Evolutionary conservation across 1,139 yeast genomes (phyloP).

Genomic region (Yamadazyma dendronema): DNA sequence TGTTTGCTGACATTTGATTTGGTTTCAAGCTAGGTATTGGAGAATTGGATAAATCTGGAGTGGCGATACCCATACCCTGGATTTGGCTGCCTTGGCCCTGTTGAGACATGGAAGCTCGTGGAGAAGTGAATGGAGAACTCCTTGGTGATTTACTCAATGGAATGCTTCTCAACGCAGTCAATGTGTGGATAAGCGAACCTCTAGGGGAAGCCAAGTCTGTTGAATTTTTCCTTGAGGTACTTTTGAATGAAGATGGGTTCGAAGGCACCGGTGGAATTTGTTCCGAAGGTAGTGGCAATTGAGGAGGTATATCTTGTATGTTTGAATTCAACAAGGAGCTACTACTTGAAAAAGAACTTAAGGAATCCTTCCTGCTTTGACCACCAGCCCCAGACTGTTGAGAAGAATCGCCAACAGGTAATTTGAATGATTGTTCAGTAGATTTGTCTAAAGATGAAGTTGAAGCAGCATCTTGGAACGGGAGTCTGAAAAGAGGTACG

Average conservation of each 20-base stretch:
- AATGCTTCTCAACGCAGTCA: slow-evolving; percentile 42
- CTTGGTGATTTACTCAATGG: slow-evolving; percentile 38
- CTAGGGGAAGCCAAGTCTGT: slow-evolving; percentile 43
- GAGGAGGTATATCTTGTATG: slow-evolving; percentile 52
- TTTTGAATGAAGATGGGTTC: slow-evolving; percentile 32
- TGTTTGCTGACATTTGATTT: slow-evolving; percentile 2
- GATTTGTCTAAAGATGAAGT: slow-evolving; percentile 5
- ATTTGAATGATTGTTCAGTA: slow-evolving; percentile 11
- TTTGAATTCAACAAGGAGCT: slow-evolving; percentile 32
- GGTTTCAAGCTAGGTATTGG: slow-evolving; percentile 24
- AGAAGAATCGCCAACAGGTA: slow-evolving; percentile 9
- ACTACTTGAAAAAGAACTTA: slow-evolving; percentile 27
- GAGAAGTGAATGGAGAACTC: slow-evolving; percentile 47
- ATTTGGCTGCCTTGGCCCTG: slow-evolving; percentile 14
- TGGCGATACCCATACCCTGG: slow-evolving; percentile 8
- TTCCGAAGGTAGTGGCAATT: slow-evolving; percentile 52
- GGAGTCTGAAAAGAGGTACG: slow-evolving; percentile 56
- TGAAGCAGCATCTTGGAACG: slow-evolving; percentile 49
- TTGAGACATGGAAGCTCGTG: slow-evolving; percentile 43
- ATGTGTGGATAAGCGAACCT: slow-evolving; percentile 42
- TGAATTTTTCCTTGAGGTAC: slow-evolving; percentile 36
- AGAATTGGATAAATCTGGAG: slow-evolving; percentile 19
- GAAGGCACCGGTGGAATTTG: slow-evolving; percentile 48
- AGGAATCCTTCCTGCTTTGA: slow-evolving; percentile 25
- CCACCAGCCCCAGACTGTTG: slow-evolving; percentile 17